phyloP scores from a whole-genome alignment of 2,329 filamentous ascomycete genomes.

The Colletotrichum scovillei region DNA sequence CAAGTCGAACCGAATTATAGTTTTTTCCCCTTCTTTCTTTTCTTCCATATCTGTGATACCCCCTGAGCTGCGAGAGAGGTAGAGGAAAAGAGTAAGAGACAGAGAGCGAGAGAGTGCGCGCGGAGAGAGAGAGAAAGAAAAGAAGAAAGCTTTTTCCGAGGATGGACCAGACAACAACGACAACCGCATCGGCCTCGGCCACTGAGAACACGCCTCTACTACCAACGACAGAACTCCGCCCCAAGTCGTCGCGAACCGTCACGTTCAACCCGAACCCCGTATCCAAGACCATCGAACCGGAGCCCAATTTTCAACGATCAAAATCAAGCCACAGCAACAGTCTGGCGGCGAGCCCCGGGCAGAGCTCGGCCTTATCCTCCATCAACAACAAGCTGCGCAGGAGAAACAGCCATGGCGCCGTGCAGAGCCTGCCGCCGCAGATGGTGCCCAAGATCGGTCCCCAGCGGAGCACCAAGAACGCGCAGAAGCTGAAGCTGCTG shows the following conservation, averaged over 20 bases:
- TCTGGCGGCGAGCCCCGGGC: slow-evolving; percentile 47
- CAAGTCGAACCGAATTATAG: neutral
- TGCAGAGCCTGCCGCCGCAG: slow-evolving; percentile 50
- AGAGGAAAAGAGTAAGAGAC: too few relatives aligned
- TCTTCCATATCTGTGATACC: slow-evolving; percentile 22
- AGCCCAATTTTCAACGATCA: slow-evolving; percentile 45
- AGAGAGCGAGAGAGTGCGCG: too few relatives aligned
- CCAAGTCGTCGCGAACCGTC: slow-evolving; percentile 70
- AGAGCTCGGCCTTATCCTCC: slow-evolving; percentile 72
- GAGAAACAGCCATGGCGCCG: slow-evolving; percentile 81
- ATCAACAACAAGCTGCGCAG: slow-evolving; percentile 89
- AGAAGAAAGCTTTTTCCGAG: slow-evolving; percentile 2
- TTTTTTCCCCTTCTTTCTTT: neutral
- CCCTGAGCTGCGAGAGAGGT: neutral
- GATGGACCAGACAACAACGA: slow-evolving; percentile 37
- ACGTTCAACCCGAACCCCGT: slow-evolving; percentile 81
- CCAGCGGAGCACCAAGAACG: slow-evolving; percentile 93
- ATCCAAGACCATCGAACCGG: slow-evolving; percentile 69
- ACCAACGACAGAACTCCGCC: slow-evolving; percentile 47
- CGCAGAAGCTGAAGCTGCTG: slow-evolving; percentile 96
- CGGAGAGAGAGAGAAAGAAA: neutral
- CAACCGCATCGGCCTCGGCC: slow-evolving; percentile 28
- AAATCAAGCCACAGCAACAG: slow-evolving; percentile 44
- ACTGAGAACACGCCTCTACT: slow-evolving; percentile 51
- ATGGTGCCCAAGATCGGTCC: slow-evolving; percentile 82